Conservation (phyloP, 495 filamentous ascomycete genomes). For the Haplographium delicatum region DNA sequence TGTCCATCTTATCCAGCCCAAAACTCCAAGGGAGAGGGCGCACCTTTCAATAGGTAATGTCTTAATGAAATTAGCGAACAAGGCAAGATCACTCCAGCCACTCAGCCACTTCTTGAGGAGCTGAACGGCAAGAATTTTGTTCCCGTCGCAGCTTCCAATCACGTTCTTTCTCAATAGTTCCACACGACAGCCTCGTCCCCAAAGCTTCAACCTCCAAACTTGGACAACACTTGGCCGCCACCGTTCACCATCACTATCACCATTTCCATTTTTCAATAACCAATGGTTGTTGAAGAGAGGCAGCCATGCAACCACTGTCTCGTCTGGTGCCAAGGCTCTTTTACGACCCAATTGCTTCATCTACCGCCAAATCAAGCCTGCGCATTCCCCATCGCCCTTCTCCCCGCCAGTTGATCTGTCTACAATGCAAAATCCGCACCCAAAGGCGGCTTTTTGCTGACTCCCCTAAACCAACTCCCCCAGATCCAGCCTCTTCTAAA, state of each 20-base stretch:
- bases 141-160: no score
- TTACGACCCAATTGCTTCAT: slow-evolving; percentile 17
- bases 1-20: no score
- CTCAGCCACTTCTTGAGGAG: no score
- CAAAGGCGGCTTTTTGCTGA: slow-evolving; percentile 23
- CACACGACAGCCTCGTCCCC: no score
- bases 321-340: slow-evolving; percentile 23
- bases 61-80: no score
- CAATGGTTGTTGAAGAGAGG: background rate
- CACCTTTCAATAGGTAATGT: no score
- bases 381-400: slow-evolving; percentile 11
- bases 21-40: no score
- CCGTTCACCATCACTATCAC: background rate
- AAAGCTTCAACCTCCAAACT: slow-evolving; percentile 1
- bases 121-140: no score
- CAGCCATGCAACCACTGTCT: slow-evolving; percentile 24
- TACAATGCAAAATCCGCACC: slow-evolving; percentile 22
- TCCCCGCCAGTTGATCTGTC: slow-evolving; percentile 15
- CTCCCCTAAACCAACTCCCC: slow-evolving; percentile 13
- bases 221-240: slow-evolving; percentile 3
- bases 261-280: no score
- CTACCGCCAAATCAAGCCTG: slow-evolving; percentile 9
- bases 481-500: slow-evolving; percentile 5
- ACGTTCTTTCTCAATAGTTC: no score
- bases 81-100: no score